Percentiles rank a stretch among this genome's conserved stretches.
Evolutionary conservation across 2,329 filamentous ascomycete genomes (phyloP).

Genomic region (Penicillium nordicum): DNA sequence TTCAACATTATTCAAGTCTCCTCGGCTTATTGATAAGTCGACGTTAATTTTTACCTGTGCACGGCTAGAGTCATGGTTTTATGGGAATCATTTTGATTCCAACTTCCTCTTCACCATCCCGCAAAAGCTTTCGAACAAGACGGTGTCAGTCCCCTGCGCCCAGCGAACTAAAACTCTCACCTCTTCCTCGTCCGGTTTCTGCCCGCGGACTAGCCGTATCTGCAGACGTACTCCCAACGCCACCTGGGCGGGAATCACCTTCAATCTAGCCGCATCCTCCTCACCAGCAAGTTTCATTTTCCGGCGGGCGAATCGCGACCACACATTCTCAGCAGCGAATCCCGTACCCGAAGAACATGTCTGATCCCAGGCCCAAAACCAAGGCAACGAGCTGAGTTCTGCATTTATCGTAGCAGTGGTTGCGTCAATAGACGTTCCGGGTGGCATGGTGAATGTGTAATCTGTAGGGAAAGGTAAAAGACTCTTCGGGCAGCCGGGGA

Average conservation of each 20-base stretch:
- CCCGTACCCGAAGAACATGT: slow-evolving; percentile 57
- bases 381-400: slow-evolving; percentile 55
- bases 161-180: slow-evolving; percentile 60
- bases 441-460: slow-evolving; percentile 42
- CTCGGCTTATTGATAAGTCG: neutral
- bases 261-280: slow-evolving; percentile 26
- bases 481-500: slow-evolving; percentile 48
- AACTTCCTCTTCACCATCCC: slow-evolving; percentile 67
- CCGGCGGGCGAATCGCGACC: slow-evolving; percentile 70
- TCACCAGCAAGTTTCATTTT: slow-evolving; percentile 40
- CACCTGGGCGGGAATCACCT: slow-evolving; percentile 36
- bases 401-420: slow-evolving; percentile 42
- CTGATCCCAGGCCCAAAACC: slow-evolving; percentile 64
- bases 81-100: slow-evolving; percentile 15
- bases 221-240: slow-evolving; percentile 59
- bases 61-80: neutral
- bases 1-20: neutral
- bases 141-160: slow-evolving; percentile 69
- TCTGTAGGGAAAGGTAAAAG: slow-evolving; percentile 53
- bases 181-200: slow-evolving; percentile 32
- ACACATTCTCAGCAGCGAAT: slow-evolving; percentile 65
- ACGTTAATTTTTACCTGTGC: neutral
- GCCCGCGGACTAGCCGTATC: slow-evolving; percentile 38
- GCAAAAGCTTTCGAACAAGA: slow-evolving; percentile 81
- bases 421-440: slow-evolving; percentile 26